Base-by-base conservation (phyloP, 768 basidiomycete genomes). In the Tricholoma bakamatsutake region DNA sequence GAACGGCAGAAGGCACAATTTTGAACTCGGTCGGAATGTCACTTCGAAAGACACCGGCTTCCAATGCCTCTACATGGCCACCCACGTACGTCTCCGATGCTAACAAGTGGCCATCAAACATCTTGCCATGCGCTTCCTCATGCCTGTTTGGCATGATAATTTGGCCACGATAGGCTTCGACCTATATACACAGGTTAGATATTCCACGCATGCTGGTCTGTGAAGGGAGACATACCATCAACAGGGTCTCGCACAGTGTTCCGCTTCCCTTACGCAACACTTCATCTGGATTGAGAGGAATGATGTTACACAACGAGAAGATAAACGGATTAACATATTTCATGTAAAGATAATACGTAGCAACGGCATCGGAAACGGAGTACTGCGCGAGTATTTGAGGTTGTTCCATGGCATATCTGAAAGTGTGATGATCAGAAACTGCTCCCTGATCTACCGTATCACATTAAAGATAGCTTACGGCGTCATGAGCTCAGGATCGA, bases 251-350 rank as follows among this genome's bases (percentile, higher is more conserved):
- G 65, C 97, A 99, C 28, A 99, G 78, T 1, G 97, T 99, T 8
- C 97, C 97, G 66, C 84, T 91, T 33, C 97, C 97, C 69, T 99
- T 98, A 50, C 96, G 79, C 61, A 98, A 71, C 4, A 98, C 97
- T 59, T 99, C 97, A 64, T 99, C 97, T 2, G 97, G 94, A 64
- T 87, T 87, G 52, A 99, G 80, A 10, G 97, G 96, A 62, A 99
- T 98, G 70, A 98, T 99, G 77, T 97, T 99, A 72, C 97, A 98
- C 35, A 99, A 73, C 8, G 97, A 98, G 75, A 99, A 99, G 59
- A 99, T 92, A 80, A 99, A 99, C 0, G 97, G 97, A 66, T 98
- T 95, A 9, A 99, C 95, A 64, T 99, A 99, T 94, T 98, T 99
- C 97, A 98, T 99, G 74, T 99, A 98, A 34, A 99, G 81, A 70